phyloP scores from a whole-genome alignment of 192 early-diverging fungal species.

The Thoreauomyces humboldtii region DNA sequence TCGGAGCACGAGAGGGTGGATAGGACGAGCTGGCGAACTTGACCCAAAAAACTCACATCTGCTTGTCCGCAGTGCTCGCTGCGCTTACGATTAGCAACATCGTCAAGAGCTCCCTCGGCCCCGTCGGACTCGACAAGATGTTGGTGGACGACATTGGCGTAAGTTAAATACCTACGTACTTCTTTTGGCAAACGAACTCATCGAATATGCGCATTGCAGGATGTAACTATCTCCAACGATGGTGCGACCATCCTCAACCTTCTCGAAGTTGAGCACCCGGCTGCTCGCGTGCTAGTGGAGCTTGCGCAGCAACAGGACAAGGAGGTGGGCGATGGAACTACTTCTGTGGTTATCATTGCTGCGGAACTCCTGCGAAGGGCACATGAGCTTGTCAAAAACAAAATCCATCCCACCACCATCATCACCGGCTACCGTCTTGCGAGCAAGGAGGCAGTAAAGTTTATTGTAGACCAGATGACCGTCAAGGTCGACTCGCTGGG shows the following conservation, averaged over 20 bases:
- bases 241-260: conserved; percentile 97
- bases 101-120: conserved; percentile 97
- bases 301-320: conserved; percentile 99
- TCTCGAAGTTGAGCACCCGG: conserved; percentile 98
- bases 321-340: conserved; percentile 99
- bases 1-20: background rate
- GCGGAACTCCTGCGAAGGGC: conserved; percentile 93
- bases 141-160: conserved; percentile 99
- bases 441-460: conserved; percentile 96
- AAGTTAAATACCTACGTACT: too few species aligned
- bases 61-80: conserved; percentile 74
- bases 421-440: conserved; percentile 97
- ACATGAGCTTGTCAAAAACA: conserved; percentile 97
- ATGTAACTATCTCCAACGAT: conserved; percentile 99
- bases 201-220: too few species aligned
- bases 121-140: conserved; percentile 99
- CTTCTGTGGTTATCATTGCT: conserved; percentile 98
- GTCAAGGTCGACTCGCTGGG: conserved; percentile 93
- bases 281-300: conserved; percentile 93
- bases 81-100: conserved; percentile 96
- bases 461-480: conserved; percentile 95
- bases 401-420: conserved; percentile 98
- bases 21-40: too few species aligned
- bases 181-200: too few species aligned
- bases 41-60: background rate